These are phyloP conservation scores for Fusarium pseudocircinatum DNA, from an alignment of 2,329 filamentous ascomycete genomes.

Conservation along the genomic window DNA sequence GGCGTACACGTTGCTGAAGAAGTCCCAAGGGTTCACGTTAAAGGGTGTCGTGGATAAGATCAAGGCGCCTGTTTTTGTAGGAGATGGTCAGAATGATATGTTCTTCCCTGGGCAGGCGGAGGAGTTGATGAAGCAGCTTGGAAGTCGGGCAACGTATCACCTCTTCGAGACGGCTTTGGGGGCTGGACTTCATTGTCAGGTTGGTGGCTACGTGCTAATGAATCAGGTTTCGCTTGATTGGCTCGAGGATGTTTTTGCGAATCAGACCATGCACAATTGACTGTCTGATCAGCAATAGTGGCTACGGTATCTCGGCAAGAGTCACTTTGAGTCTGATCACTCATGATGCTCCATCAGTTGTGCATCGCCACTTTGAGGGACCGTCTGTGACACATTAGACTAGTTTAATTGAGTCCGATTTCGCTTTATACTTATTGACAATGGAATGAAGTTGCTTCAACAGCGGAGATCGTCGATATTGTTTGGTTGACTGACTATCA, in stretches of 20 bases:
- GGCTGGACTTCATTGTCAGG: slow-evolving; percentile 7
- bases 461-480: not conserved
- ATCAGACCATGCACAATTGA: not conserved
- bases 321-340: not conserved
- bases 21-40: slow-evolving; percentile 20
- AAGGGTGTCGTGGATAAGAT: slow-evolving; percentile 26
- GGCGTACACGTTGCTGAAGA: not conserved
- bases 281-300: not conserved
- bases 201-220: slow-evolving; percentile 8
- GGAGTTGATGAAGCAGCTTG: not conserved
- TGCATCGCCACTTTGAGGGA: not conserved
- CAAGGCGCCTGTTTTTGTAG: slow-evolving; percentile 35
- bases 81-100: slow-evolving; percentile 17
- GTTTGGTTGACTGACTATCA: not conserved
- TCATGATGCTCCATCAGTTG: not conserved
- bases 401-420: not conserved
- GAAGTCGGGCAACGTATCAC: not conserved
- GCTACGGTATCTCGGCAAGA: not conserved
- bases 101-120: slow-evolving; percentile 11
- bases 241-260: slow-evolving; percentile 13
- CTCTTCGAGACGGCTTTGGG: not conserved
- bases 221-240: slow-evolving; percentile 17
- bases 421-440: not conserved
- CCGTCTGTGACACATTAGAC: not conserved
- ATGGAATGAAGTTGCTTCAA: not conserved